Percentiles rank a stretch among this genome's conserved stretches.
Evolutionary conservation across 768 basidiomycete species (phyloP).

Genomic region (Lactifluus pinguis): DNA sequence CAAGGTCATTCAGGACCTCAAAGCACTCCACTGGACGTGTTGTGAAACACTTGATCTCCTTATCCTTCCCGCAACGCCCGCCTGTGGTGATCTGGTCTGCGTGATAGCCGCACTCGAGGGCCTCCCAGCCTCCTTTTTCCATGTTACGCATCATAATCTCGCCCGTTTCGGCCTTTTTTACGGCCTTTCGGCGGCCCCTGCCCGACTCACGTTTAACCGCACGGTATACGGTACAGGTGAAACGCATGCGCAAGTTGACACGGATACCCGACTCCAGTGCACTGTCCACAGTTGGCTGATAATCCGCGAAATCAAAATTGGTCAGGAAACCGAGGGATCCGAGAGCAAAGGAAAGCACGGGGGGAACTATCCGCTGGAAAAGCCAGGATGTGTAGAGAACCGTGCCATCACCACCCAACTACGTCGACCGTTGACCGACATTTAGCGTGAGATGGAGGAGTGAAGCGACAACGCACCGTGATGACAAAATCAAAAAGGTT

Average conservation of each 20-base stretch:
- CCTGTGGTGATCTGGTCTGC: conserved; percentile 35
- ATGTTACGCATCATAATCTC: conserved; percentile 96
- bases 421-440: neutral
- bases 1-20: conserved; percentile 92
- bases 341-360: conserved; percentile 92
- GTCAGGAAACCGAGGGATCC: conserved; percentile 97
- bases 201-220: conserved; percentile 66
- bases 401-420: conserved; percentile 98
- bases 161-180: conserved; percentile 89
- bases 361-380: conserved; percentile 98
- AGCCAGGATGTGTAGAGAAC: conserved; percentile 99
- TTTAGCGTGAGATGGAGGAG: neutral
- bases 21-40: conserved; percentile 94
- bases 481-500: conserved; percentile 97
- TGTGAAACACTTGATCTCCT: conserved; percentile 96
- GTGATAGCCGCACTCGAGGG: conserved; percentile 73
- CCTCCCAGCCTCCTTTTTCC: conserved; percentile 91
- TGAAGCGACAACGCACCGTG: conserved; percentile 51
- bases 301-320: conserved; percentile 88
- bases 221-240: conserved; percentile 97
- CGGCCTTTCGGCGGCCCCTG: conserved; percentile 57
- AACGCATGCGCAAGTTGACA: conserved; percentile 97
- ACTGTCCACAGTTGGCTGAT: conserved; percentile 77
- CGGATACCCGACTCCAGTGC: conserved; percentile 89
- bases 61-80: conserved; percentile 58